These are phyloP conservation scores for Termitomyces sp. DNA, from an alignment of 1,284 basidiomycete species.

Conservation along the genomic window DNA sequence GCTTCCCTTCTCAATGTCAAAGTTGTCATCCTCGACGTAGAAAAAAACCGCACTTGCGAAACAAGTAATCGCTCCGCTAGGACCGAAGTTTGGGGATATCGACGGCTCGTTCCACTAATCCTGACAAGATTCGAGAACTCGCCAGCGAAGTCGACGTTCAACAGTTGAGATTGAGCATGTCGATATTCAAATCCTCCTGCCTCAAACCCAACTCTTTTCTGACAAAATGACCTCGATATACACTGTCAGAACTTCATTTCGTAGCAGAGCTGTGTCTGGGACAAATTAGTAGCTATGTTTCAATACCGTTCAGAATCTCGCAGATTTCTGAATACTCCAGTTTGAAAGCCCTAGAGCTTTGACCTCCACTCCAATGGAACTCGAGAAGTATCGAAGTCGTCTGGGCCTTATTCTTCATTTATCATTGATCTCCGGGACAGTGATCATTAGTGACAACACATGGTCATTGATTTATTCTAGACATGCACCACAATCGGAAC, in stretches of 20 bases:
- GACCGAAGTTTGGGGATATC: slow-evolving; percentile 58
- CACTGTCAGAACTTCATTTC: neutral
- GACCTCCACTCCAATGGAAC: neutral
- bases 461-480: neutral
- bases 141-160: slow-evolving; percentile 82
- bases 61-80: slow-evolving; percentile 68
- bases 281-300: neutral
- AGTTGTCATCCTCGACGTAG: slow-evolving; percentile 86
- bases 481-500: neutral
- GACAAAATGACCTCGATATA: neutral
- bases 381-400: neutral
- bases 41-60: slow-evolving; percentile 83
- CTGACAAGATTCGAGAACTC: slow-evolving; percentile 76
- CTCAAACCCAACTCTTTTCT: neutral
- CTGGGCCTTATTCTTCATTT: neutral
- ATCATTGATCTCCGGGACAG: neutral
- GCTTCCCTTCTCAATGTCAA: slow-evolving; percentile 87
- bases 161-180: slow-evolving; percentile 99
- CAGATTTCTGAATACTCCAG: neutral
- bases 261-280: neutral
- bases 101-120: slow-evolving; percentile 89
- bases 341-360: neutral
- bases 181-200: slow-evolving; percentile 50
- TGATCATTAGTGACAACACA: neutral
- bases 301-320: neutral